These are phyloP conservation scores for Heliamphora exappendiculata DNA, from an alignment of 148 eudicot species.

Conservation along the genomic window DNA sequence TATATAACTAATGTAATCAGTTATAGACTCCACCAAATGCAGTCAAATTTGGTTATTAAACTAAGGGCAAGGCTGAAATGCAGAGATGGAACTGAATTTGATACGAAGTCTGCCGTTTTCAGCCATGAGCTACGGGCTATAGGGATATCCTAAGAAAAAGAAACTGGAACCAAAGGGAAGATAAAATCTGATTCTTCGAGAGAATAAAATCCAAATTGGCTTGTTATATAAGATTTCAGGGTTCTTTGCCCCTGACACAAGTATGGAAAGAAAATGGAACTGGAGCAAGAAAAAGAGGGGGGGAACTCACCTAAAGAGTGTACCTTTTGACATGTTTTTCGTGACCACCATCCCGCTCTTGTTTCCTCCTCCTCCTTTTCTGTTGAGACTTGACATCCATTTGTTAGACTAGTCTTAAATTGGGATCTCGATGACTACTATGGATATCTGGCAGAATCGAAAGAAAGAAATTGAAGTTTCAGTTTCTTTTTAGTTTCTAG, in stretches of 20 bases:
- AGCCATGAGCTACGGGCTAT: background rate
- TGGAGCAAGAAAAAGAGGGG: no score
- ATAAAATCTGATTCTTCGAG: background rate
- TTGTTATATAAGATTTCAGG: background rate
- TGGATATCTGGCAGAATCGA: no score
- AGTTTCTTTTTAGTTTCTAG: background rate
- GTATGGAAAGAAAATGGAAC: background rate
- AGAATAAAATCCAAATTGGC: background rate
- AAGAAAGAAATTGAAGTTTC: background rate
- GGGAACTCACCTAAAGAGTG: no score
- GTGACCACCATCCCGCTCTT: no score
- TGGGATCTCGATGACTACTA: no score
- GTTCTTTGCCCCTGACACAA: background rate
- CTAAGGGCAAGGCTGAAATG: background rate
- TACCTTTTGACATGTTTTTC: no score
- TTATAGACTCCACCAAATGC: no score
- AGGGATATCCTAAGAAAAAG: background rate
- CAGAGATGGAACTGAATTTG: background rate
- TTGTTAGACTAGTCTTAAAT: no score
- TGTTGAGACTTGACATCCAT: no score
- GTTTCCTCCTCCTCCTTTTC: no score
- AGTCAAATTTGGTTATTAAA: no score
- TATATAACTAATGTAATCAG: no score
- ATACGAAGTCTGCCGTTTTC: background rate
- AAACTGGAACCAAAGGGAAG: background rate